Conservation (phyloP, 805 yeast species). For the Cyberlindnera misumaiensis region DNA sequence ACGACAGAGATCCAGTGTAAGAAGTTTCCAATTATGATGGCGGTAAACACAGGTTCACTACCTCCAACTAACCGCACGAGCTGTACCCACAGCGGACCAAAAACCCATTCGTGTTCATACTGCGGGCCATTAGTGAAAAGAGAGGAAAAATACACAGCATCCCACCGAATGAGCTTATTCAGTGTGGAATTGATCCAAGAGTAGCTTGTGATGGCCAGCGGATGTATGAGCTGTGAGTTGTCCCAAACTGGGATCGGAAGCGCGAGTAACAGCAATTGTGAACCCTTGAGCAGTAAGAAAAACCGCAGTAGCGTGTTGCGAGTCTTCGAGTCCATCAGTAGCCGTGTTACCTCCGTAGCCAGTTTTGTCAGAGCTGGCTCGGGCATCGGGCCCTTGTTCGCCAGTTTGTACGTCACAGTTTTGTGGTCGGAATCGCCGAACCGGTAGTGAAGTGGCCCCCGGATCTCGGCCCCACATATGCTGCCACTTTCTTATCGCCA, state of each 20-base stretch:
- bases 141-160: slow-evolving; percentile 67
- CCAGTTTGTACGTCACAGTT: no score
- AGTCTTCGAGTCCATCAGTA: no score
- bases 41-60: slow-evolving; percentile 24
- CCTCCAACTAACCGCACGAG: slow-evolving; percentile 27
- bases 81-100: slow-evolving; percentile 71
- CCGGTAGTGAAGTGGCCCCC: no score
- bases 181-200: slow-evolving; percentile 1
- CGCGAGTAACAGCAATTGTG: background rate
- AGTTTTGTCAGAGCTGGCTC: no score
- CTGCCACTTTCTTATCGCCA: no score
- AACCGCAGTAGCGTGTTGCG: background rate
- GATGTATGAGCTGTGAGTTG: slow-evolving; percentile 1
- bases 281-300: background rate
- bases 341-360: no score
- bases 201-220: background rate
- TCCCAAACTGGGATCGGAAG: slow-evolving; percentile 1
- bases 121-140: slow-evolving; percentile 38
- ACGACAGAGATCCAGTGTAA: slow-evolving; percentile 45
- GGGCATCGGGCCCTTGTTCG: no score
- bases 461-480: no score
- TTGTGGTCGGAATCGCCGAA: no score
- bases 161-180: slow-evolving; percentile 71
- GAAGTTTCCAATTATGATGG: slow-evolving; percentile 43
- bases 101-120: slow-evolving; percentile 91